Conservation (phyloP, 2,329 filamentous ascomycete species). For the Aspergillus caelatus region DNA sequence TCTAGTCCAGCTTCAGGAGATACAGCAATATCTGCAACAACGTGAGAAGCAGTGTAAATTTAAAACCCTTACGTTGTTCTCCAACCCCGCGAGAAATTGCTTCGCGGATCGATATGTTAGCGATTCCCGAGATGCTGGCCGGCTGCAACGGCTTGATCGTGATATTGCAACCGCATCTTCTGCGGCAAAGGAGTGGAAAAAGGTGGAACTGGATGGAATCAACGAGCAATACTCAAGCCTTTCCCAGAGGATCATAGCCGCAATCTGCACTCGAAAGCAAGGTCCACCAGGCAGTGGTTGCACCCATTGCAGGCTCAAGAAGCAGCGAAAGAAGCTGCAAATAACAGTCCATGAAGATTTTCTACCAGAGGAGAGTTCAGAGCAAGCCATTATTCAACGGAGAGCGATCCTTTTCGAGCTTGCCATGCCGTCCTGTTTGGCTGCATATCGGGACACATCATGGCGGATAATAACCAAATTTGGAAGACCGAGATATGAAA, state of each 20-base stretch:
- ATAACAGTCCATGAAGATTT: conserved; percentile 9
- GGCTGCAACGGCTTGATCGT: not conserved
- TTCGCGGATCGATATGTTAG: conserved; percentile 5
- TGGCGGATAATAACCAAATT: conserved; percentile 3
- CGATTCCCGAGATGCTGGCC: not conserved
- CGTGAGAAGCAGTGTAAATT: not conserved
- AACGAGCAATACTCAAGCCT: not conserved
- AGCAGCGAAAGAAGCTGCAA: not conserved
- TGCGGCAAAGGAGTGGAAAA: not conserved
- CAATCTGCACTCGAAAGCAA: not conserved
- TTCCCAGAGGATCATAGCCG: not conserved
- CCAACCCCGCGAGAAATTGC: not conserved
- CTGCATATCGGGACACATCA: conserved; percentile 7
- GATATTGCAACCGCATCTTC: not conserved
- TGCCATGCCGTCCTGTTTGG: not conserved
- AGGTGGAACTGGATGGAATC: not conserved
- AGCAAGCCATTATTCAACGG: not conserved
- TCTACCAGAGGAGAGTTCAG: not conserved
- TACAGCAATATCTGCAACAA: not conserved
- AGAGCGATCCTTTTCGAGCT: conserved; percentile 7
- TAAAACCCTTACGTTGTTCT: not conserved
- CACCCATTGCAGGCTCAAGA: not conserved
- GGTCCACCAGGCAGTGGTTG: not conserved
- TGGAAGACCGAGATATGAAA: not conserved
- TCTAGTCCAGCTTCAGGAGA: conserved; percentile 1